phyloP scores from a whole-genome alignment of 768 basidiomycete species.

The Mycena rebaudengoi region DNA sequence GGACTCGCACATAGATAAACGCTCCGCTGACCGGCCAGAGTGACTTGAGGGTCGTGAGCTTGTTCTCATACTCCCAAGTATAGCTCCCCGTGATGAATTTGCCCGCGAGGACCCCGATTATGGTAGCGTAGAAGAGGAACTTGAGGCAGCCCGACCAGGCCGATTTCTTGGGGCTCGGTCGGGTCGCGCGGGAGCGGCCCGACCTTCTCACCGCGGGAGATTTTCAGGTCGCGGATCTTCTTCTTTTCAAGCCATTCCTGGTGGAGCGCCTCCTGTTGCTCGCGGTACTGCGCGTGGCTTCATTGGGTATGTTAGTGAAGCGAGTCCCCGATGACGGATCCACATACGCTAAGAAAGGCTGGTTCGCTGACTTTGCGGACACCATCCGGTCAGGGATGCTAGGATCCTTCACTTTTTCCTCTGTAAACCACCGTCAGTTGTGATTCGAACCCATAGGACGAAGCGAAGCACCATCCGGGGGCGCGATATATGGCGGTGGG shows the following conservation, averaged over 20 bases:
- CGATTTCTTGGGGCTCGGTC: slow-evolving; percentile 72
- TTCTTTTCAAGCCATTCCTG: slow-evolving; percentile 74
- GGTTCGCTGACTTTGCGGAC: slow-evolving; percentile 83
- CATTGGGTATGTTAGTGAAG: no score
- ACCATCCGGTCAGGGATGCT: slow-evolving; percentile 73
- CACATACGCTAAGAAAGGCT: slow-evolving; percentile 83
- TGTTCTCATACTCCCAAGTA: slow-evolving; percentile 82
- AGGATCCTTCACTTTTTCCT: slow-evolving; percentile 70
- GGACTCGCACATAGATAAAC: no score
- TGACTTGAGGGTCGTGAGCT: slow-evolving; percentile 66
- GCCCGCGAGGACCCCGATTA: slow-evolving; percentile 68
- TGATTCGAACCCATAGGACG: slow-evolving; percentile 50
- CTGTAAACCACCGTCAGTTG: slow-evolving; percentile 45
- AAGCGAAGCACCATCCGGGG: slow-evolving; percentile 65
- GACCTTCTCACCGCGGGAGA: slow-evolving; percentile 76
- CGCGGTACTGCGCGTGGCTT: slow-evolving; percentile 75
- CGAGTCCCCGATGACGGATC: slow-evolving; percentile 7
- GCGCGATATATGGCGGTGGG: slow-evolving; percentile 18
- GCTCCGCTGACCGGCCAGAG: slow-evolving; percentile 64
- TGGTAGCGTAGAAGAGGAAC: slow-evolving; percentile 64
- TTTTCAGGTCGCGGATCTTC: slow-evolving; percentile 74
- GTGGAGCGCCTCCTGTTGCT: slow-evolving; percentile 66
- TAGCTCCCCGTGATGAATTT: slow-evolving; percentile 90
- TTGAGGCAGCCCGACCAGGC: slow-evolving; percentile 71
- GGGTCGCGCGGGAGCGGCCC: slow-evolving; percentile 80